Conservation (phyloP, 78 protist genomes). For the Protostelium mycophagum region DNA sequence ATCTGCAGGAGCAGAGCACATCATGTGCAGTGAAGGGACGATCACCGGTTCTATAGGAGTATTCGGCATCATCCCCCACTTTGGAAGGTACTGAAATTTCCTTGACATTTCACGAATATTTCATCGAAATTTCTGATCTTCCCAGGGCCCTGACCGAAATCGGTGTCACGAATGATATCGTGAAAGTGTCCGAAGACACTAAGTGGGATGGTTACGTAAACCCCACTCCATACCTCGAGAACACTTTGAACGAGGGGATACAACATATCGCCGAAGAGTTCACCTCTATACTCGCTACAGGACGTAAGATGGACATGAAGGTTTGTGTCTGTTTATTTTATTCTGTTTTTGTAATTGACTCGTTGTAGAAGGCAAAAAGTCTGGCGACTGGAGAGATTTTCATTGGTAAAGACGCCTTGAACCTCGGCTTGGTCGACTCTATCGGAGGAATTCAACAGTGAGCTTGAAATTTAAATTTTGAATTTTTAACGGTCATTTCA, state of each 20-base stretch:
- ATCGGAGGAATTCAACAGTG: no score
- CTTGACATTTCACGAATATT: background rate
- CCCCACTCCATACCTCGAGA: background rate
- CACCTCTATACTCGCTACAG: background rate
- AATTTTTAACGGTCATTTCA: no score
- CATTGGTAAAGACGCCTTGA: background rate
- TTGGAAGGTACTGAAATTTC: background rate
- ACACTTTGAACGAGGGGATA: background rate
- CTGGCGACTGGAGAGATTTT: background rate
- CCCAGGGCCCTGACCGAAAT: background rate
- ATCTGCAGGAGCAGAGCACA: constrained; percentile 42
- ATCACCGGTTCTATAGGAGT: constrained; percentile 64
- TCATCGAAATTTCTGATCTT: background rate
- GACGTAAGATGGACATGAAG: background rate
- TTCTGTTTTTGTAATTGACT: background rate
- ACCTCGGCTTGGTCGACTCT: background rate
- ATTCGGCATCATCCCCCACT: background rate
- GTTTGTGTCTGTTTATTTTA: background rate
- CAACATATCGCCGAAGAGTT: no score
- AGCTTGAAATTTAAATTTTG: no score
- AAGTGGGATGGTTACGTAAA: background rate
- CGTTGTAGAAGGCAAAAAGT: background rate
- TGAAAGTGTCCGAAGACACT: background rate
- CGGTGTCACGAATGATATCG: background rate
- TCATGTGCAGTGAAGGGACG: constrained; percentile 28